Evolutionary conservation across 345 rosid genomes (phyloP).

Genomic region (Aquilaria malaccensis): DNA sequence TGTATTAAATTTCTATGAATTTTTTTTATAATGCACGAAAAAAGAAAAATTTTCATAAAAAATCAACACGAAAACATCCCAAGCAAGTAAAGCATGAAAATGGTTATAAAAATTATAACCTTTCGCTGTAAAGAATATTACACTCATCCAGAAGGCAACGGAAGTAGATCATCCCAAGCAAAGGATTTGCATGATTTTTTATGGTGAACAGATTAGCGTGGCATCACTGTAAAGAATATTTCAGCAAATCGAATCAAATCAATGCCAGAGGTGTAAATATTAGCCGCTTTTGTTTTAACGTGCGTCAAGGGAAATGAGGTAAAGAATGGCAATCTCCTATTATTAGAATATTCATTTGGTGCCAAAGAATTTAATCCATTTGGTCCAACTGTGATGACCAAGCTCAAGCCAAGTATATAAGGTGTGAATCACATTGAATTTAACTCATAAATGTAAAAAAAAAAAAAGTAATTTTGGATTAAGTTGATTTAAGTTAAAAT

Average conservation of each 20-base stretch:
- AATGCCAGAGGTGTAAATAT: background rate
- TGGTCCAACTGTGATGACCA: conserved; percentile 1
- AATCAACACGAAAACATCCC: too few species aligned
- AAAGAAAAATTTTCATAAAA: background rate
- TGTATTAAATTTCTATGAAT: too few species aligned
- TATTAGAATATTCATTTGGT: background rate
- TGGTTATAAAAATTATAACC: too few species aligned
- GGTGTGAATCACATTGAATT: too few species aligned
- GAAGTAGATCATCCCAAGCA: conserved; percentile 8
- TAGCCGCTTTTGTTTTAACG: background rate
- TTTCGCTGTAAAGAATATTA: too few species aligned
- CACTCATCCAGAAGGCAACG: background rate
- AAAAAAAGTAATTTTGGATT: too few species aligned
- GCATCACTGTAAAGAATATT: background rate
- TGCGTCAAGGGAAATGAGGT: background rate
- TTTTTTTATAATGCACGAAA: too few species aligned
- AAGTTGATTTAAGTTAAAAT: too few species aligned
- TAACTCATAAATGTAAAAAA: too few species aligned
- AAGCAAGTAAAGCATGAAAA: too few species aligned
- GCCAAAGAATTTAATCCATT: background rate
- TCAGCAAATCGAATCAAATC: background rate
- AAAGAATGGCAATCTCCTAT: background rate
- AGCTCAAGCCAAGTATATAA: background rate
- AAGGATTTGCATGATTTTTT: conserved; percentile 1
- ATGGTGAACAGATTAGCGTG: background rate